These are phyloP conservation scores for Exserohilum turcica DNA, from an alignment of 2,329 filamentous ascomycete species.

Conservation along the genomic window DNA sequence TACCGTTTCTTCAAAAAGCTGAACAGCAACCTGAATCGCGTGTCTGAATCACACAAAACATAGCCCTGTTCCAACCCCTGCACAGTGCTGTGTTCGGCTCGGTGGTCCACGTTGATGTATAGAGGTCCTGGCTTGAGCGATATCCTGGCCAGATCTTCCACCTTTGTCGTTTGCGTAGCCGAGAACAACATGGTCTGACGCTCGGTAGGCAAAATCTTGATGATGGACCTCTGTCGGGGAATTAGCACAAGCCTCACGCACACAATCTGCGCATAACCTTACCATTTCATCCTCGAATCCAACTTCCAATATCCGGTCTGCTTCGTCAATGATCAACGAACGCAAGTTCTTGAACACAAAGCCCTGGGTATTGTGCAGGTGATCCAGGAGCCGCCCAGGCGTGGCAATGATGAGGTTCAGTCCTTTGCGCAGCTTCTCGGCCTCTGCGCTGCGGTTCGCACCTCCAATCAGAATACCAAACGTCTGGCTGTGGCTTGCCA, in stretches of 20 bases:
- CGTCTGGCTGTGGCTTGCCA: constrained; percentile 91
- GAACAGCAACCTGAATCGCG: constrained; percentile 91
- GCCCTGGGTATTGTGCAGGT: constrained; percentile 86
- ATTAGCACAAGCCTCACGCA: not conserved
- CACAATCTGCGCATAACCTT: not conserved
- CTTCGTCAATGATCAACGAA: constrained; percentile 92
- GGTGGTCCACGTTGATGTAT: constrained; percentile 95
- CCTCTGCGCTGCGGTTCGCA: constrained; percentile 87
- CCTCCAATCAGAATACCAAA: constrained; percentile 96
- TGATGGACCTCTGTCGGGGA: constrained; percentile 68
- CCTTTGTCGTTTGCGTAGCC: constrained; percentile 97
- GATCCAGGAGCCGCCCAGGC: constrained; percentile 88
- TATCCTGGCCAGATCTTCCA: constrained; percentile 93
- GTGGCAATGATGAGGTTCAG: constrained; percentile 95
- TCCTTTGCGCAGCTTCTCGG: constrained; percentile 90
- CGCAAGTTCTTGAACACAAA: constrained; percentile 94
- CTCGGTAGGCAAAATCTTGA: constrained; percentile 80
- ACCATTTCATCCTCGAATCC: constrained; percentile 97
- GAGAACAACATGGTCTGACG: constrained; percentile 99
- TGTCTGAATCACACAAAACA: constrained; percentile 89
- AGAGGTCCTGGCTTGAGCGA: constrained; percentile 88
- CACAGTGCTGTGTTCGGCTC: constrained; percentile 88
- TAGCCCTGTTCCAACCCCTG: constrained; percentile 96
- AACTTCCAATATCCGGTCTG: constrained; percentile 93
- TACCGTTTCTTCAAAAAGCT: constrained; percentile 82